A percentile compares a stretch with the other conserved stretches of the same genome.
Evolutionary conservation across 768 basidiomycete species (phyloP).

Genomic region (Clathrus columnatus): DNA sequence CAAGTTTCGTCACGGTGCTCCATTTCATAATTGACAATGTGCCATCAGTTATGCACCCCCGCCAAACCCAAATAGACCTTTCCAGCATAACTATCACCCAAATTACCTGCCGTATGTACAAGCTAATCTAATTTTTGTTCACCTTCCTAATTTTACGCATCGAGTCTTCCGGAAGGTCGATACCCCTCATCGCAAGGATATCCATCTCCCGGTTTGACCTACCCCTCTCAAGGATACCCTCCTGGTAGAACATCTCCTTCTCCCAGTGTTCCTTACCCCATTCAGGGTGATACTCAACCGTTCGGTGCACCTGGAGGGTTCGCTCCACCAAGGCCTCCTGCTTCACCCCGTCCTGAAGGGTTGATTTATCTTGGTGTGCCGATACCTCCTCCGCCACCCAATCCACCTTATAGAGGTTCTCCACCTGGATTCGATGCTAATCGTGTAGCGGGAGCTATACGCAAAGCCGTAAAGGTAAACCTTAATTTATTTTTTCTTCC

Average conservation of each 20-base stretch:
- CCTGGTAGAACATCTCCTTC: background rate
- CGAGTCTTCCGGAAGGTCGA: background rate
- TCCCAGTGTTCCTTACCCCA: background rate
- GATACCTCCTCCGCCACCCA: constrained; percentile 7
- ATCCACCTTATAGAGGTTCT: background rate
- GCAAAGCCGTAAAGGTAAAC: constrained; percentile 8
- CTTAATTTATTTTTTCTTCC: background rate
- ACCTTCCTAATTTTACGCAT: background rate
- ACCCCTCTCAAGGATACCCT: background rate
- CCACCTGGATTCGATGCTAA: constrained; percentile 8
- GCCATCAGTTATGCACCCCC: constrained; percentile 1
- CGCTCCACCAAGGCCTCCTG: background rate
- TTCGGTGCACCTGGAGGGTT: background rate
- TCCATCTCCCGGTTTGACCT: background rate
- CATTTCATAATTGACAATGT: background rate
- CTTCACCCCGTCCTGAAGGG: background rate
- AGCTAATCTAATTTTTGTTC: background rate
- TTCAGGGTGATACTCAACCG: background rate
- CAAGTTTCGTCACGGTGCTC: background rate
- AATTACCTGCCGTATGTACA: background rate
- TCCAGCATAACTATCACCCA: background rate
- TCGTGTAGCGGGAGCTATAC: background rate
- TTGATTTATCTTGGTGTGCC: constrained; percentile 8
- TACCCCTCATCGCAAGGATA: background rate
- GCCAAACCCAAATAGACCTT: background rate